phyloP scores from a whole-genome alignment of 768 basidiomycete genomes.

The Dendrothele bispora region DNA sequence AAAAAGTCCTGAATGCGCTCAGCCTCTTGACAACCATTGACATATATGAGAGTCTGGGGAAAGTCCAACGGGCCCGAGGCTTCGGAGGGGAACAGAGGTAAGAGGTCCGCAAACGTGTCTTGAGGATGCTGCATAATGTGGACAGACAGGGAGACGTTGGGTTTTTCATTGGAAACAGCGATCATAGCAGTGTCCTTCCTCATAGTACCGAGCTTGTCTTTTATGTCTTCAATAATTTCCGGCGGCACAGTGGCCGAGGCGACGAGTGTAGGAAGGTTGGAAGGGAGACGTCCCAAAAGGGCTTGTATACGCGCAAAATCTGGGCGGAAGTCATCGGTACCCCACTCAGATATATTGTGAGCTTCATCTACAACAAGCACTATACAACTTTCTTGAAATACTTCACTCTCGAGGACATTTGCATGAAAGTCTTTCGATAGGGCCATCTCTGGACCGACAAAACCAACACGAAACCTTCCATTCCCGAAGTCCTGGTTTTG shows the following conservation, averaged over 20 bases:
- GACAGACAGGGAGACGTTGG: conserved; percentile 8
- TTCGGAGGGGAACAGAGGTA: conserved; percentile 3
- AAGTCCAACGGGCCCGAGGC: conserved; percentile 2
- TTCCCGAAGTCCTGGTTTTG: neutral
- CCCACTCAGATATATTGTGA: conserved; percentile 21
- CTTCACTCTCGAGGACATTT: conserved; percentile 1
- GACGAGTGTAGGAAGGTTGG: neutral
- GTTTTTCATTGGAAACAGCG: conserved; percentile 13
- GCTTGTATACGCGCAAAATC: neutral
- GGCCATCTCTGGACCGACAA: conserved; percentile 5
- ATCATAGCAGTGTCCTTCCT: neutral
- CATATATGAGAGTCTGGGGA: conserved; percentile 13
- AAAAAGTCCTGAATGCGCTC: conserved; percentile 16
- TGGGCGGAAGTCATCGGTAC: conserved; percentile 4
- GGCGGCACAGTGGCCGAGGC: conserved; percentile 7
- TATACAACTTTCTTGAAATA: conserved; percentile 6
- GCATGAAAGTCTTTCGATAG: conserved; percentile 1
- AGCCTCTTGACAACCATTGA: conserved; percentile 6
- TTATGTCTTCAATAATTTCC: conserved; percentile 4
- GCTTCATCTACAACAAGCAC: conserved; percentile 16
- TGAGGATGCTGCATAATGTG: conserved; percentile 12
- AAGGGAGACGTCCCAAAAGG: conserved; percentile 1
- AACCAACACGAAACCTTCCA: neutral
- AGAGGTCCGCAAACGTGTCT: conserved; percentile 12
- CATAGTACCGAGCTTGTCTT: conserved; percentile 1